A percentile compares a stretch with the other conserved stretches of the same genome.
These are phyloP conservation scores for Rutidosis leptorrhynchoides DNA, from an alignment of 129 eudicot genomes.

Conservation along the genomic window DNA sequence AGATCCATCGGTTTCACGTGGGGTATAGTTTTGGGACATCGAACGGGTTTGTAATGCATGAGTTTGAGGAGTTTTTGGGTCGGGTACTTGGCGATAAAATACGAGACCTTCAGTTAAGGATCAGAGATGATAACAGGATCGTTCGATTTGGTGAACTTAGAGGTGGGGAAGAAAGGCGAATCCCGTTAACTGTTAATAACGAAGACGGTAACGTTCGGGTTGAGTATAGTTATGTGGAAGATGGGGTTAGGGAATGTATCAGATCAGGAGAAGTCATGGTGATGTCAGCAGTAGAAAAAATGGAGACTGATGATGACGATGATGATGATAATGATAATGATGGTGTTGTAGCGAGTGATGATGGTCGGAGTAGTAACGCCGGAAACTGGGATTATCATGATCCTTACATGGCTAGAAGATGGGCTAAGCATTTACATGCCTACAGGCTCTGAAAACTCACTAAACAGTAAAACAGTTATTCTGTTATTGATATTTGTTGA, in stretches of 20 bases:
- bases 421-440: constrained; percentile 91
- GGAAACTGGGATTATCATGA: constrained; percentile 85
- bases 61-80: constrained; percentile 69
- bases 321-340: not conserved
- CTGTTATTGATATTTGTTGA: constrained; percentile 16
- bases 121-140: constrained; percentile 48
- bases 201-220: constrained; percentile 46
- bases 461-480: not conserved
- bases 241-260: constrained; percentile 42
- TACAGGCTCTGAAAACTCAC: constrained; percentile 42
- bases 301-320: constrained; percentile 24
- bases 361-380: constrained; percentile 53
- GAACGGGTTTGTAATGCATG: constrained; percentile 71
- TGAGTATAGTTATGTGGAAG: constrained; percentile 65
- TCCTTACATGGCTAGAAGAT: constrained; percentile 86
- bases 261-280: constrained; percentile 61
- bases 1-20: constrained; percentile 71
- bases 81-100: constrained; percentile 67
- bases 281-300: constrained; percentile 36
- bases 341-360: constrained; percentile 26
- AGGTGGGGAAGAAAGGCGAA: constrained; percentile 79
- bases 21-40: constrained; percentile 62
- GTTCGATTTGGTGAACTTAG: constrained; percentile 70
- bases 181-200: constrained; percentile 39
- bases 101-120: constrained; percentile 60